phyloP scores from a whole-genome alignment of 1,284 basidiomycete species.

The Omphalotus olearius region DNA sequence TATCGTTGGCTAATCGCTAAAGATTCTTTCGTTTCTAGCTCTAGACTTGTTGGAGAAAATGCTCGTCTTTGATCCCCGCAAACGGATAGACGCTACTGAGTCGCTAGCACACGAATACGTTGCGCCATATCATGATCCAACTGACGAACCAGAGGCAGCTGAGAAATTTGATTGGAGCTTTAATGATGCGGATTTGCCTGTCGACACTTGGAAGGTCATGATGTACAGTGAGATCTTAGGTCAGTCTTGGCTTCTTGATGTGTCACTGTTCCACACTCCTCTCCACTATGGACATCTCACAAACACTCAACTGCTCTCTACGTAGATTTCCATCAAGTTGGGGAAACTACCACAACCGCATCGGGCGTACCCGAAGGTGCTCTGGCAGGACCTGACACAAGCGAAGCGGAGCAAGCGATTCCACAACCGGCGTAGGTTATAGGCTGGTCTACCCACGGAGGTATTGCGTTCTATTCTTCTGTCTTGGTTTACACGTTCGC shows the following conservation, averaged over 20 bases:
- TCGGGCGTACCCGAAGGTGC: constrained; percentile 55
- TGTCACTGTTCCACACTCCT: neutral
- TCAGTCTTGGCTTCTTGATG: constrained; percentile 36
- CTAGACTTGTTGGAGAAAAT: constrained; percentile 97
- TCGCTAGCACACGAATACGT: constrained; percentile 95
- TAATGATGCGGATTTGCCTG: constrained; percentile 99
- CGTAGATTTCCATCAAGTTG: constrained; percentile 77
- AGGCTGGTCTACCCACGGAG: neutral
- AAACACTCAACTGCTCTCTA: neutral
- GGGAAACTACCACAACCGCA: constrained; percentile 39
- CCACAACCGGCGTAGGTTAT: neutral
- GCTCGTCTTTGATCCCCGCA: constrained; percentile 98
- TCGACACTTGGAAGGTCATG: constrained; percentile 99
- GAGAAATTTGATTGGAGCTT: constrained; percentile 99
- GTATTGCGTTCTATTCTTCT: too few relatives aligned
- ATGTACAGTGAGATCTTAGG: constrained; percentile 96
- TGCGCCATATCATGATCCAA: constrained; percentile 96
- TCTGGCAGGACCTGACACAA: constrained; percentile 52
- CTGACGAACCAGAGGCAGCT: constrained; percentile 91
- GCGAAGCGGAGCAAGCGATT: constrained; percentile 5
- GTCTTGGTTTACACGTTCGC: too few relatives aligned
- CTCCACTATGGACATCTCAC: neutral
- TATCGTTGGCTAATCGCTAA: neutral
- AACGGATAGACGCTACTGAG: constrained; percentile 91
- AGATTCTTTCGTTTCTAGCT: constrained; percentile 41